Evolutionary conservation across 768 basidiomycete species (phyloP).

Genomic region (Russula emetica): DNA sequence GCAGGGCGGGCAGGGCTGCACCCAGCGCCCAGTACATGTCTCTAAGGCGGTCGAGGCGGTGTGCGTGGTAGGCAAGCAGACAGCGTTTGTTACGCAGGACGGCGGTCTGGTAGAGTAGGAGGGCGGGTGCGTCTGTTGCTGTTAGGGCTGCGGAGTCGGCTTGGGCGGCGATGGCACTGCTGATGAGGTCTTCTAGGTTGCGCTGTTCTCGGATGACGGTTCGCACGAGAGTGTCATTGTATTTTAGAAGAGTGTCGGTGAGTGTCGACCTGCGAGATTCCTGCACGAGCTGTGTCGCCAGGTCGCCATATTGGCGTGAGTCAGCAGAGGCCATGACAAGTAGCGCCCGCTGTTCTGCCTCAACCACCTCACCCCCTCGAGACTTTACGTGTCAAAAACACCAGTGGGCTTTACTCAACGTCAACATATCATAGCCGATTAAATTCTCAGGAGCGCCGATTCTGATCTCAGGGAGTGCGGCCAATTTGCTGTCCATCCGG

Average conservation of each 20-base stretch:
- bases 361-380: neutral
- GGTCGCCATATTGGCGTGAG: slow-evolving; percentile 72
- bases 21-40: slow-evolving; percentile 89
- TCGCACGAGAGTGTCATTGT: slow-evolving; percentile 86
- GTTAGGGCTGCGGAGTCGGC: slow-evolving; percentile 37
- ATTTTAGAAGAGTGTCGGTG: slow-evolving; percentile 81
- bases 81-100: slow-evolving; percentile 94
- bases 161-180: slow-evolving; percentile 37
- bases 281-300: slow-evolving; percentile 79
- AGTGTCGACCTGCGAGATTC: slow-evolving; percentile 84
- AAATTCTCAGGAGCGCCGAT: neutral
- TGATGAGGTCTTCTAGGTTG: slow-evolving; percentile 62
- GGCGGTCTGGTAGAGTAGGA: slow-evolving; percentile 84
- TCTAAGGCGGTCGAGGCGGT: slow-evolving; percentile 76
- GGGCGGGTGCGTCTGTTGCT: slow-evolving; percentile 50
- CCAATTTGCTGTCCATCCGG: neutral
- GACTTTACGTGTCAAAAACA: neutral
- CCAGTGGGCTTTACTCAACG: neutral
- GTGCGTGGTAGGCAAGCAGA: slow-evolving; percentile 86
- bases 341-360: no score
- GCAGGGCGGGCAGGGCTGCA: slow-evolving; percentile 80
- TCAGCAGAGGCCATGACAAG: slow-evolving; percentile 38
- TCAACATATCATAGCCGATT: neutral
- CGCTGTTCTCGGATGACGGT: slow-evolving; percentile 87
- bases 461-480: neutral